Evolutionary conservation across 306 rosid genomes (phyloP), one percentile per base, ranked within the genome.

Genomic region (Lithocarpus polystachyus): DNA sequence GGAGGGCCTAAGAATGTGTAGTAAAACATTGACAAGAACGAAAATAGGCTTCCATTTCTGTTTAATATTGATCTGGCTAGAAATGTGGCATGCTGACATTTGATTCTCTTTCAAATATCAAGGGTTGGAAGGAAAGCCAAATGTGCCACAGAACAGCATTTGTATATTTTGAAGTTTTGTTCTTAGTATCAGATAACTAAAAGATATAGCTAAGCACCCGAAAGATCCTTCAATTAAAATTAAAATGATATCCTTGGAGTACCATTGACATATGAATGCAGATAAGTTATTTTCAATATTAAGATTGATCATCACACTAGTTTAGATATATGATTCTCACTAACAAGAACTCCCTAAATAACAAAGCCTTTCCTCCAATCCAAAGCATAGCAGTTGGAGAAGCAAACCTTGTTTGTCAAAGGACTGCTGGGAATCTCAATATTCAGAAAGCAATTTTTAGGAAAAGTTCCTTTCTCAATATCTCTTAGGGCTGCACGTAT

Each of bases 381-480:
- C 71, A 71, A 28, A 2, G 12, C 15, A 80, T 28, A 28, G 61
- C 76, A 68, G 23, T 71, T 54, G 29, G 29, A 69, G 73, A 81
- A 71, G n/a, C 73, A 78, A 74, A 87, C 91, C 91, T 89, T 89
- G 65, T 85, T 85, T 55, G 73, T 20, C 70, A 79, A 64, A 22
- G 93, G 88, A 80, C 68, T 75, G 23, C 81, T 81, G 8, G 93
- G 93, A 72, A 89, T 87, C 74, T 81, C 88, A 51, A 89, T 71
- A 77, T 85, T 87, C 62, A 89, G 81, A 56, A 85, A 82, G 80
- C 89, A 89, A 69, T 75, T 77, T 37, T 87, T 77, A 24, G 93
- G 91, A 75, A 85, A 89, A 77, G 78, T 74, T 37, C 82, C 86
- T 37, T 81, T 84, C 71, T 83, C 82, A 72, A 87, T 76, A 75